These are phyloP conservation scores for Gomphus bonarii DNA, from an alignment of 1,284 basidiomycete genomes.

Conservation along the genomic window DNA sequence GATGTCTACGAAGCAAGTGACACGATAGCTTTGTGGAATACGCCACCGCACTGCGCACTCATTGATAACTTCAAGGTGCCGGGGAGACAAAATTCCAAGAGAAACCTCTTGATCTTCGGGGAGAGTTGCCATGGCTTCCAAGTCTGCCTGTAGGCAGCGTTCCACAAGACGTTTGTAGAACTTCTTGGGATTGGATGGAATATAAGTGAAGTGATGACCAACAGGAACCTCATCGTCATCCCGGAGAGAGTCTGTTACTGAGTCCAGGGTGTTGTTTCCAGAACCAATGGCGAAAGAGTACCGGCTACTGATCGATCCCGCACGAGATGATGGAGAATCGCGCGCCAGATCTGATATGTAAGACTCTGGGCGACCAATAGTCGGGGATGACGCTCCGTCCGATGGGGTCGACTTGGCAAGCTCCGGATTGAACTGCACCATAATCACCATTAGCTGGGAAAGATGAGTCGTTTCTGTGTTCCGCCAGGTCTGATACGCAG, in stretches of 20 bases:
- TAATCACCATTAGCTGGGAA: conserved; percentile 80
- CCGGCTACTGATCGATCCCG: conserved; percentile 55
- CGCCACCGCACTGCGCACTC: conserved; percentile 89
- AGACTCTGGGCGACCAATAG: conserved; percentile 42
- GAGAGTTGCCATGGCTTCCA: conserved; percentile 84
- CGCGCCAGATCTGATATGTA: conserved; percentile 35
- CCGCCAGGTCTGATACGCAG: conserved; percentile 80
- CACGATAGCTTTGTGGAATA: conserved; percentile 70
- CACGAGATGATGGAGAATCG: conserved; percentile 31
- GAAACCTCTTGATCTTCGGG: conserved; percentile 96
- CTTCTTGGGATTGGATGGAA: conserved; percentile 81
- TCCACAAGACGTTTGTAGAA: conserved; percentile 82
- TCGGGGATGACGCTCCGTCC: conserved; percentile 35
- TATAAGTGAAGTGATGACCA: conserved; percentile 75
- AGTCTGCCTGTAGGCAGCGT: conserved; percentile 75
- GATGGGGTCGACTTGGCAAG: conserved; percentile 70
- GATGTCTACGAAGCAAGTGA: conserved; percentile 76
- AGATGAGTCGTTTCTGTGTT: conserved; percentile 77
- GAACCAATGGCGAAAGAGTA: conserved; percentile 33
- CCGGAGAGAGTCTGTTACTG: conserved; percentile 32
- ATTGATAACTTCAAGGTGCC: conserved; percentile 76
- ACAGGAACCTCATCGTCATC: conserved; percentile 60
- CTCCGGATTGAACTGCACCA: conserved; percentile 83
- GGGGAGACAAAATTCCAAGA: conserved; percentile 78
- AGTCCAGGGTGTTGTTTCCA: conserved; percentile 26